Base-by-base conservation (phyloP, 441 rosid genomes). In the Populus hybrid region DNA sequence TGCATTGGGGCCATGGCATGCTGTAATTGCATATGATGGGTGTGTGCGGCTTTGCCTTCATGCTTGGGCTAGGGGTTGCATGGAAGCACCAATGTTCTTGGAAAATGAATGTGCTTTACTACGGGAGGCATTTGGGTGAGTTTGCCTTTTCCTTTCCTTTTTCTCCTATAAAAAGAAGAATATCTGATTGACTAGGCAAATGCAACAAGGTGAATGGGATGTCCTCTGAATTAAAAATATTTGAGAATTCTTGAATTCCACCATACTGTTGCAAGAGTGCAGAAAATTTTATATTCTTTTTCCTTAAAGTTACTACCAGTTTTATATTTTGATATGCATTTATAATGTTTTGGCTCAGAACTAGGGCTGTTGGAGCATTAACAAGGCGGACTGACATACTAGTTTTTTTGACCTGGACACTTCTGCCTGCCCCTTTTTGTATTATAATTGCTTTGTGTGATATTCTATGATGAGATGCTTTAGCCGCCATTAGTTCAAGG, bases 1-100 rank as follows among this genome's bases (percentile, higher is more conserved):
- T 83, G 92, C 97, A 69, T 85, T 90, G 40, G 98, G 99, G 70
- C 98, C 98, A 59, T 97, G 99, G 98, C 95, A 97, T 88, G 94
- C 97, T 72, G 97, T 97, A 57, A 84, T 97, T 88, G 94, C 98
- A 21, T 97, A 97, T 83, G 99, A 97, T 83, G 99, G 95, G 72
- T 97, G 98, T 74, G 98, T 94, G 69, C 92, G 98, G 46, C 91
- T 97, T 78, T 97, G 99, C 84, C 99, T 97, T 81, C 94, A 97
- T 86, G 98, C 99, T 73, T 97, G 99, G 99, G 97, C 99, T 67
- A 91, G 89, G 87, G 97, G 99, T 72, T 97, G 98, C 88, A 86
- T 84, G 95, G 98, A 97, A 84, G 98, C 99, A 87, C 99, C 99
- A 35, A 88, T 92, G 89, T 97, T 93, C 85, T 84, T 97, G 85